Evolutionary conservation across 208 protist genomes (phyloP).

Genomic region (Hexamita inflata): DNA sequence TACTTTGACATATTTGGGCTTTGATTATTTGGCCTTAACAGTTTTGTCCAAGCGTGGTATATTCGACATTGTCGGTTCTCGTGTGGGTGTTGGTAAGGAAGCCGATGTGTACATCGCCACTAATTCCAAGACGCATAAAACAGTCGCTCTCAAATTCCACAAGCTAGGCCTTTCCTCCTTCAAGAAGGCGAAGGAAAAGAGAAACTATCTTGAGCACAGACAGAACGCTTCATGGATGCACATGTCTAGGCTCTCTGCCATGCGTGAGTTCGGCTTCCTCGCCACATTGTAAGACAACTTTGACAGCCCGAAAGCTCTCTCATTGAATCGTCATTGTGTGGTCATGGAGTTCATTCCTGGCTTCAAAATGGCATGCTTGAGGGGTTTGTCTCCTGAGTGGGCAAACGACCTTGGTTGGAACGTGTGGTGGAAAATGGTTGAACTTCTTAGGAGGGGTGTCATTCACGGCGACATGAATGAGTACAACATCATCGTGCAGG

Average conservation of each 20-base stretch:
- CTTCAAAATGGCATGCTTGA: constrained; percentile 46
- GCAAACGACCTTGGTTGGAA: constrained; percentile 64
- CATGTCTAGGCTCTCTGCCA: constrained; percentile 81
- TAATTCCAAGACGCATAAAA: neutral
- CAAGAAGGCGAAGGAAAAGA: constrained; percentile 75
- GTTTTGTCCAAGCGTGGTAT: constrained; percentile 70
- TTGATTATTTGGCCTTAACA: constrained; percentile 90
- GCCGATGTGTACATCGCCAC: constrained; percentile 55
- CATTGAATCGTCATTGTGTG: constrained; percentile 87
- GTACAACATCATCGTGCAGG: constrained; percentile 88
- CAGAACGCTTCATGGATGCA: constrained; percentile 86
- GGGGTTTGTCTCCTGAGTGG: constrained; percentile 60
- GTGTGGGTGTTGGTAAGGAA: constrained; percentile 97
- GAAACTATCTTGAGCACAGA: constrained; percentile 75
- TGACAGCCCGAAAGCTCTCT: constrained; percentile 80
- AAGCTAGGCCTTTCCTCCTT: constrained; percentile 90
- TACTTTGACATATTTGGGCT: constrained; percentile 85
- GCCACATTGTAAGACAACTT: constrained; percentile 58
- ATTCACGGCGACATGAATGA: constrained; percentile 98
- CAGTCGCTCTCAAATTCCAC: constrained; percentile 42
- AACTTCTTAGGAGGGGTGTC: constrained; percentile 72
- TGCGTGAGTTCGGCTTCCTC: constrained; percentile 95
- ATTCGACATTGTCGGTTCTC: constrained; percentile 66
- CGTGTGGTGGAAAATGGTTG: constrained; percentile 70
- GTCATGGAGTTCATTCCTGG: constrained; percentile 81